phyloP scores from a whole-genome alignment of 2,329 filamentous ascomycete species.

The Penicillium carneum region DNA sequence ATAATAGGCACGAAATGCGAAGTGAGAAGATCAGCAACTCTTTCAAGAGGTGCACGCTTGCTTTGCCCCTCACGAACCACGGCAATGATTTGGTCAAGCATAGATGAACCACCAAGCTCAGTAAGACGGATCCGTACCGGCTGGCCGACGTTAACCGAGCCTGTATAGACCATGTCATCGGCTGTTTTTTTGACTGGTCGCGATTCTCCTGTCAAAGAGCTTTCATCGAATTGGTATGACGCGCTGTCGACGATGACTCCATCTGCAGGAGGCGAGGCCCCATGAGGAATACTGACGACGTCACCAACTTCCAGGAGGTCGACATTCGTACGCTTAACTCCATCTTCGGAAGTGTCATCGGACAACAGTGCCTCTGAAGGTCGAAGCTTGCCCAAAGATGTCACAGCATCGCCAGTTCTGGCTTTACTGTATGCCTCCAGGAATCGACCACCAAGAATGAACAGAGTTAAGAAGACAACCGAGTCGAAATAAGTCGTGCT shows the following conservation, averaged over 20 bases:
- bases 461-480: conserved; percentile 88
- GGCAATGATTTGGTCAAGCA: conserved; percentile 59
- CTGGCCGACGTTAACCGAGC: conserved; percentile 58
- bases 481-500: conserved; percentile 84
- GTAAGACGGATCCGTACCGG: conserved; percentile 55
- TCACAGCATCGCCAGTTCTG: conserved; percentile 84
- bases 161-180: conserved; percentile 55
- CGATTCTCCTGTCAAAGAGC: conserved; percentile 75
- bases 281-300: conserved; percentile 75
- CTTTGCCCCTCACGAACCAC: conserved; percentile 60
- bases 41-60: conserved; percentile 58
- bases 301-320: conserved; percentile 80
- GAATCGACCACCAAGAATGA: conserved; percentile 70
- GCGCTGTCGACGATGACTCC: conserved; percentile 66
- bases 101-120: conserved; percentile 56
- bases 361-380: conserved; percentile 76
- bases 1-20: conserved; percentile 60
- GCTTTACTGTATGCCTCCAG: conserved; percentile 88
- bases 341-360: conserved; percentile 22
- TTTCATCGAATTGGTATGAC: conserved; percentile 80
- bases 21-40: conserved; percentile 57
- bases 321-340: conserved; percentile 59
- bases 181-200: conserved; percentile 53
- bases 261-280: conserved; percentile 84
- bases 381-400: conserved; percentile 76